Evolutionary conservation across 192 early-diverging fungal genomes (phyloP), one percentile per base, ranked within the genome.

Genomic region (Chytriomyces sp.): DNA sequence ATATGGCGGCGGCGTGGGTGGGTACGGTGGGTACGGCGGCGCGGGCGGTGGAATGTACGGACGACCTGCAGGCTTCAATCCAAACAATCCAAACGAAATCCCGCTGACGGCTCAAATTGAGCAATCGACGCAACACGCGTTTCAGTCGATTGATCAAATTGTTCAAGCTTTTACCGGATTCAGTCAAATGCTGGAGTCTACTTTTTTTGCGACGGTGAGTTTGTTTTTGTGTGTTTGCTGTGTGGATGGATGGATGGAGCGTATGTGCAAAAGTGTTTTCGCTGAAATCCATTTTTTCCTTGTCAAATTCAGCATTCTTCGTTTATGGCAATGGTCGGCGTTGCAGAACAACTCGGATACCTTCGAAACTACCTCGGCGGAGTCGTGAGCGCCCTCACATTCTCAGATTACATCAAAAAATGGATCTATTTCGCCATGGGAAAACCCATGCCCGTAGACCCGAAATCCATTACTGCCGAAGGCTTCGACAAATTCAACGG

Each of bases 271-370:
- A 60, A 60, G 57, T 60, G 57, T 60, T 60, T 60, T 60, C 18
- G 23, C 23, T 59, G 1, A 59, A 59, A 59, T 1, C 16, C 16
- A 59, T 59, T 1, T 35, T 35, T 35, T 35, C 4, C 35, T 4
- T 35, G 35, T 35, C 35, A 35, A 35, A 35, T 35, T 35, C 35
- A 75, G 73, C 77, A 79, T 69, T 82, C 81, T 35, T 74, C 76
- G 13, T 87, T 87, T 46, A 87, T 97, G 94, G 94, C 96, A 16
- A 96, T 98, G 89, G 91, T 98, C 18, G 97, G 96, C 46, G 95
- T 99, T n/a, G 95, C 94, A 53, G 97, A 99, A 73, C 97, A 99
- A 82, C 93, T 99, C 74, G 94, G 96, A n/a, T 88, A 94, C 81
- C 80, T 99, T 24, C 88, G 94, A 43, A 88, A 81, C 45, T 96